Percentiles rank a stretch among this genome's conserved stretches.
Evolutionary conservation across 1,139 yeast genomes (phyloP).

Genomic region (Lodderomyces theae): DNA sequence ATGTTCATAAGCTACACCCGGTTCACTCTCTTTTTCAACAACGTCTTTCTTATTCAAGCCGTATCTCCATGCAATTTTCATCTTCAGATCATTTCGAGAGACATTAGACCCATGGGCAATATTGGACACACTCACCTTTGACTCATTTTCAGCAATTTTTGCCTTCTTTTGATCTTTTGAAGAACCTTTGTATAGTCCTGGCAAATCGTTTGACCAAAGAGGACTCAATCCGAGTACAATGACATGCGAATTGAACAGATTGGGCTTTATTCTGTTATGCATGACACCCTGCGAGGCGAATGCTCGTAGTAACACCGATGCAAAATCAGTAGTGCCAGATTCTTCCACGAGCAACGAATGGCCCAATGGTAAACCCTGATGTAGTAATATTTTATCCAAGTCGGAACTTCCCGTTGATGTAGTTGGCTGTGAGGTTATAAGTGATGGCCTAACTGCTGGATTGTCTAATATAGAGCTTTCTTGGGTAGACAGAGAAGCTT

Average conservation of each 20-base stretch:
- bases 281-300: conserved; percentile 79
- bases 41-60: conserved; percentile 50
- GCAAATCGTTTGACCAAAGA: conserved; percentile 70
- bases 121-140: conserved; percentile 67
- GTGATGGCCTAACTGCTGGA: conserved; percentile 73
- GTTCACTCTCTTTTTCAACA: conserved; percentile 17
- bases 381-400: conserved; percentile 71
- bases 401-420: conserved; percentile 76
- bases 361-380: conserved; percentile 86
- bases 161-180: conserved; percentile 64
- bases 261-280: conserved; percentile 53
- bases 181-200: conserved; percentile 76
- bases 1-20: conserved; percentile 37
- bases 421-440: conserved; percentile 70
- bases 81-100: conserved; percentile 37
- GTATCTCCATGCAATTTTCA: conserved; percentile 89
- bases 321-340: conserved; percentile 85
- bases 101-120: conserved; percentile 31
- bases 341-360: conserved; percentile 71
- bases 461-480: conserved; percentile 26
- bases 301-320: conserved; percentile 66
- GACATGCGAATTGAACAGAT: conserved; percentile 47
- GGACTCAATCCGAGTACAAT: conserved; percentile 63
- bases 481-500: conserved; percentile 10
- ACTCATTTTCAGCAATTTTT: conserved; percentile 54